These are phyloP conservation scores for Colletotrichum endophyticum DNA, from an alignment of 2,329 filamentous ascomycete genomes.

Conservation along the genomic window DNA sequence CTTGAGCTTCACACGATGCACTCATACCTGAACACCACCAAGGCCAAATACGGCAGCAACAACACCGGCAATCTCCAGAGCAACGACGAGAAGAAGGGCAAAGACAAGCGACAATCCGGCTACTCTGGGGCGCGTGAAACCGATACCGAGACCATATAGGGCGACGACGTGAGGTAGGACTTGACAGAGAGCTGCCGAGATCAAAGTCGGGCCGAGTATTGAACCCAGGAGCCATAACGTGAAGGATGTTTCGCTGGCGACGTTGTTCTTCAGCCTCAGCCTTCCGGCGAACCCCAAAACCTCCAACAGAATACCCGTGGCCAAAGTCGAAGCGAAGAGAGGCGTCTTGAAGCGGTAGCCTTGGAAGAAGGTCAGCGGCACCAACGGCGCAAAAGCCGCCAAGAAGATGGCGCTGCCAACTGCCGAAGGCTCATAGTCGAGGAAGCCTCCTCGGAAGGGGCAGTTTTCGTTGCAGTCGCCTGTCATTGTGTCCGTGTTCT, in stretches of 20 bases:
- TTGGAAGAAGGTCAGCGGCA: conserved; percentile 40
- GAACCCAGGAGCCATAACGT: conserved; percentile 52
- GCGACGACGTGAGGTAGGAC: conserved; percentile 50
- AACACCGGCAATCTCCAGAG: conserved; percentile 27
- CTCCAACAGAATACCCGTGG: conserved; percentile 47
- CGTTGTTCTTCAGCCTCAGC: conserved; percentile 41
- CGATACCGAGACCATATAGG: conserved; percentile 50
- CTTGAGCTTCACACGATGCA: not conserved
- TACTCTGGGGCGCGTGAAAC: conserved; percentile 37
- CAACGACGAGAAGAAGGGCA: conserved; percentile 35
- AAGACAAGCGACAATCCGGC: conserved; percentile 36
- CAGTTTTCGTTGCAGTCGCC: conserved; percentile 36
- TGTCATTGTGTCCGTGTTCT: conserved; percentile 31
- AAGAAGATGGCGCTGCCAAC: conserved; percentile 46
- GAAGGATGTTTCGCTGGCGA: conserved; percentile 40
- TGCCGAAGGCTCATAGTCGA: conserved; percentile 39
- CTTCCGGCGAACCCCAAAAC: conserved; percentile 52
- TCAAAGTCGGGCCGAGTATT: conserved; percentile 49
- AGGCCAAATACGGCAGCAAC: conserved; percentile 41
- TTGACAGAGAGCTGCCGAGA: conserved; percentile 48
- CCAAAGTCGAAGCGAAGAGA: conserved; percentile 44
- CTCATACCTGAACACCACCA: conserved; percentile 12
- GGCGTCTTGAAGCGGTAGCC: conserved; percentile 44
- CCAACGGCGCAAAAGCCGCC: conserved; percentile 41
- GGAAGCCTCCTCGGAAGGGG: conserved; percentile 39